These are phyloP conservation scores for Pythium coloratum DNA, from an alignment of 352 stramenopile genomes.

Conservation along the genomic window DNA sequence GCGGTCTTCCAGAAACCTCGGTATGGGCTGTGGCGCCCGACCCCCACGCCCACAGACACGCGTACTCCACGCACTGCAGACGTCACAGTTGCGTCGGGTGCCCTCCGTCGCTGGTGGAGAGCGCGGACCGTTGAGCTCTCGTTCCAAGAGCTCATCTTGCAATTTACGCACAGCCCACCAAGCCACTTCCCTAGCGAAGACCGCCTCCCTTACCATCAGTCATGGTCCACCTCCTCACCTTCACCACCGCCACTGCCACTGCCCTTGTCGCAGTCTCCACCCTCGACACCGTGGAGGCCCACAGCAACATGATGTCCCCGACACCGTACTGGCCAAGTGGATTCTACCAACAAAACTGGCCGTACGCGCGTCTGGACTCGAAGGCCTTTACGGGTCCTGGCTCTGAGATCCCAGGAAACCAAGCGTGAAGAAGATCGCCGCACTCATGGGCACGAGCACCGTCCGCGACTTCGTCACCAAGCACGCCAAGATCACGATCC, in stretches of 20 bases:
- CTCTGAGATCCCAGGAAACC: conserved; percentile 6
- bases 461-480: conserved; percentile 18
- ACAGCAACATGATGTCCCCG: conserved; percentile 26
- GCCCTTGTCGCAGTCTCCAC: conserved; percentile 14
- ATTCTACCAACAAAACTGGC: conserved; percentile 27
- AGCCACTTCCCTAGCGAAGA: neutral
- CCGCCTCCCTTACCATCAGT: neutral
- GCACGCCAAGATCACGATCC: conserved; percentile 14
- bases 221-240: conserved; percentile 22
- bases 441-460: conserved; percentile 10
- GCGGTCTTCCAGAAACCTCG: no score
- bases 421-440: conserved; percentile 15
- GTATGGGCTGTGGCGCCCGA: no score
- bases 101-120: no score
- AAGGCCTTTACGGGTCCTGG: conserved; percentile 11
- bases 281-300: conserved; percentile 2
- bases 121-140: no score
- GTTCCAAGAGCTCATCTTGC: conserved; percentile 11
- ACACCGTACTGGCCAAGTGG: conserved; percentile 6
- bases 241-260: conserved; percentile 18
- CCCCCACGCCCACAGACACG: no score
- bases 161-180: neutral
- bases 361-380: conserved; percentile 22
- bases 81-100: no score
- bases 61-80: no score